Evolutionary conservation across 2,329 filamentous ascomycete species (phyloP).

Genomic region (Ophiostoma ulmi): DNA sequence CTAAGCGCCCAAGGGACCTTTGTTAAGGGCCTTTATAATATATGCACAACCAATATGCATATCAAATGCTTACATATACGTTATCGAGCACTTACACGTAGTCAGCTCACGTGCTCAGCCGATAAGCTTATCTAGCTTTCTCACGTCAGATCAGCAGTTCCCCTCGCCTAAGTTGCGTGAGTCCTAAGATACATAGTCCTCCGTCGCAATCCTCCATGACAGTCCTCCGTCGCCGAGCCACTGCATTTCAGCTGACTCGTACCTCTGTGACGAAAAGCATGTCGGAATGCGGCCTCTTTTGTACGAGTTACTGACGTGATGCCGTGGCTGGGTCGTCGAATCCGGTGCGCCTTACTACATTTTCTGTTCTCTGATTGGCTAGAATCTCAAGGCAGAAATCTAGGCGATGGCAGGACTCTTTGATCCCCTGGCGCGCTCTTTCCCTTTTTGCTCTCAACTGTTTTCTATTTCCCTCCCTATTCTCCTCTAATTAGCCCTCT

Average conservation of each 20-base stretch:
- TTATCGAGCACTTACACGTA: not conserved
- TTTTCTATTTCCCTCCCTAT: not conserved
- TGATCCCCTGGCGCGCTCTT: not conserved
- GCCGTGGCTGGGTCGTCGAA: not conserved
- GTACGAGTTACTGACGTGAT: not conserved
- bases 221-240: not conserved
- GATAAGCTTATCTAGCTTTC: not conserved
- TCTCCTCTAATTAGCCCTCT: not conserved
- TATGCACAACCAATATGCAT: not conserved
- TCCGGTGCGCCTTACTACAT: not conserved
- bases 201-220: not conserved
- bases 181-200: not conserved
- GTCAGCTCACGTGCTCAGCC: not conserved
- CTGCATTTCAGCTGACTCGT: not conserved
- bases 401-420: not conserved
- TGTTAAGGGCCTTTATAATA: not conserved
- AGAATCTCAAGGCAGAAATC: not conserved
- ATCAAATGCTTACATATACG: not conserved
- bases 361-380: not conserved
- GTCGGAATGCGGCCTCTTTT: not conserved
- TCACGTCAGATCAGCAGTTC: not conserved
- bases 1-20: not conserved
- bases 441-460: not conserved
- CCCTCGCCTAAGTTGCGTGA: not conserved
- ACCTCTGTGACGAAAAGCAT: not conserved